Evolutionary conservation across 805 yeast genomes (phyloP).

Genomic region (Ogataea chonburiensis): DNA sequence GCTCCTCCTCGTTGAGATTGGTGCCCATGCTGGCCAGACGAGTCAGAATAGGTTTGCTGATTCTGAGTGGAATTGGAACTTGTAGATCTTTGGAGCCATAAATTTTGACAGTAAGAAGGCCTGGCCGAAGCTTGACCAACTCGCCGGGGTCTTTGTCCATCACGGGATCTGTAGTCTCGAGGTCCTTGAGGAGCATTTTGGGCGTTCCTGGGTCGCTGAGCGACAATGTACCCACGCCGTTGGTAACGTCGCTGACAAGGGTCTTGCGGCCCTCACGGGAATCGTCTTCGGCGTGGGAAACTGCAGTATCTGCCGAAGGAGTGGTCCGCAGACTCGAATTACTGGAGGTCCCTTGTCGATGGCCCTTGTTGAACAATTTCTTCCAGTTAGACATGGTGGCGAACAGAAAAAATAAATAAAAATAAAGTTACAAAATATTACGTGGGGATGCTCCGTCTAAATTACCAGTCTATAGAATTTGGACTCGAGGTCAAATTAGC

Average conservation of each 20-base stretch:
- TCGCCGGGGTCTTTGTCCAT: conserved; percentile 24
- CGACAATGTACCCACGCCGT: conserved; percentile 15
- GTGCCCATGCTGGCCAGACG: conserved; percentile 63
- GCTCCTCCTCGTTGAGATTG: conserved; percentile 33
- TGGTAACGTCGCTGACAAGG: conserved; percentile 19
- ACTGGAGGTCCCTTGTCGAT: conserved; percentile 16
- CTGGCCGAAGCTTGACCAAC: conserved; percentile 45
- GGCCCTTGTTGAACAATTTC: conserved; percentile 29
- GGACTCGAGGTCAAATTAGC: conserved; percentile 54
- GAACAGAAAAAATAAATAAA: conserved; percentile 10
- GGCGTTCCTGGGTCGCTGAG: conserved; percentile 16
- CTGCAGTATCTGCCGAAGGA: conserved; percentile 9
- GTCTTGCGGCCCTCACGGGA: conserved; percentile 24
- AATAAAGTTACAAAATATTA: not conserved
- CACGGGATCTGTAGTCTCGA: conserved; percentile 36
- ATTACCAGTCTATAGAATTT: conserved; percentile 43
- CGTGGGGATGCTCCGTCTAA: conserved; percentile 14
- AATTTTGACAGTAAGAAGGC: conserved; percentile 73
- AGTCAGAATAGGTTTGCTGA: conserved; percentile 60
- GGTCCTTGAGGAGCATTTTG: conserved; percentile 25
- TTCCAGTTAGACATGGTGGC: conserved; percentile 34
- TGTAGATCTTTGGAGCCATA: conserved; percentile 66
- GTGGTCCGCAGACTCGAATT: conserved; percentile 18
- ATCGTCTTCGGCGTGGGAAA: conserved; percentile 18
- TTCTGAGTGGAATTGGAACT: conserved; percentile 68